phyloP scores from a whole-genome alignment of 345 rosid genomes.

The Carallia brachiata region DNA sequence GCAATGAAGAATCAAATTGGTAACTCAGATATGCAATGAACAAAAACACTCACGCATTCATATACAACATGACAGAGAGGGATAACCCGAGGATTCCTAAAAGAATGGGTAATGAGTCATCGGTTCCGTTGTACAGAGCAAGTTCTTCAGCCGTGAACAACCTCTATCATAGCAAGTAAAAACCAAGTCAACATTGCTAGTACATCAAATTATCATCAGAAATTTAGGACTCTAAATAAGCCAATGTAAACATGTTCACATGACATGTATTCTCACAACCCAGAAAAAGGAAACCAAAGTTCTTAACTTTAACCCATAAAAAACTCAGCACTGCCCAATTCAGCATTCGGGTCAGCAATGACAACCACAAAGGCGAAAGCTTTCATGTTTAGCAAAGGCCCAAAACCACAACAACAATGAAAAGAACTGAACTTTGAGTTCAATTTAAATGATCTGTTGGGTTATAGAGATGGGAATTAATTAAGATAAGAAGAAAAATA shows the following conservation, averaged over 20 bases:
- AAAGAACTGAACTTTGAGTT: not conserved
- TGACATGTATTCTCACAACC: not conserved
- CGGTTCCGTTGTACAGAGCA: constrained; percentile 76
- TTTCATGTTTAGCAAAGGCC: not conserved
- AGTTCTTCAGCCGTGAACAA: constrained; percentile 69
- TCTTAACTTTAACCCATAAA: not conserved
- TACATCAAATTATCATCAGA: too few species aligned
- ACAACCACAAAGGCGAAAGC: not conserved
- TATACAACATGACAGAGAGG: not conserved
- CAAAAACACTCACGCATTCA: too few species aligned
- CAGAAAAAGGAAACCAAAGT: not conserved
- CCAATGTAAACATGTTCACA: too few species aligned
- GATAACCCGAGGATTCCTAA: constrained; percentile 84
- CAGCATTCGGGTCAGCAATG: not conserved
- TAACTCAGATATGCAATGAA: too few species aligned
- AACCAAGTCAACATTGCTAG: not conserved
- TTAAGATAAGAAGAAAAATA: not conserved
- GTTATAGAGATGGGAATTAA: not conserved
- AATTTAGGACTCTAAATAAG: too few species aligned
- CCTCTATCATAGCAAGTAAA: constrained; percentile 37
- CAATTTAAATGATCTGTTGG: not conserved
- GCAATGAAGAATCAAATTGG: not conserved
- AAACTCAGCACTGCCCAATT: not conserved
- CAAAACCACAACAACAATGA: not conserved
- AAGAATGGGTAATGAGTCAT: constrained; percentile 61